These are phyloP conservation scores for Sarocladium oryzae DNA, from an alignment of 2,329 filamentous ascomycete genomes.

Conservation along the genomic window DNA sequence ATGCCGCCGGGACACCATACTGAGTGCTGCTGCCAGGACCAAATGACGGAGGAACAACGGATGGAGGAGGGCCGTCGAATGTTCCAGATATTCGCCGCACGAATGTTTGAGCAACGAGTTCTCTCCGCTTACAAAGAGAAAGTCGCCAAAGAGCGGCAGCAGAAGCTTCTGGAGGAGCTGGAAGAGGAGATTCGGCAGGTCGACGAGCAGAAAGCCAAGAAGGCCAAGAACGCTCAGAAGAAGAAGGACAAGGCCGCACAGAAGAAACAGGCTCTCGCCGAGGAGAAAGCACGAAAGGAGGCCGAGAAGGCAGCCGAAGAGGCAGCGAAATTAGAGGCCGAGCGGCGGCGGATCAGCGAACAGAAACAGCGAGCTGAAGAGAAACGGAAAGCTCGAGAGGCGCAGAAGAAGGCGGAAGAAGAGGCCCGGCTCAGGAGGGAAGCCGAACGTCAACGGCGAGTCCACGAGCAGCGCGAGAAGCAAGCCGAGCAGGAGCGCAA, in stretches of 20 bases:
- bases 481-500: constrained; percentile 84
- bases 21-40: constrained; percentile 60
- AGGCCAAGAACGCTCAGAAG: constrained; percentile 88
- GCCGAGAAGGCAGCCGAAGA: constrained; percentile 87
- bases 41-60: constrained; percentile 95
- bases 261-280: constrained; percentile 83
- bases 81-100: constrained; percentile 98
- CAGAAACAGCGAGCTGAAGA: constrained; percentile 78
- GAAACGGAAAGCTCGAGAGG: constrained; percentile 84
- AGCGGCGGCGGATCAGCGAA: constrained; percentile 75
- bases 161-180: constrained; percentile 84
- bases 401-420: constrained; percentile 82
- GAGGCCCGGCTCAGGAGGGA: constrained; percentile 83
- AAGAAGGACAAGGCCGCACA: constrained; percentile 89
- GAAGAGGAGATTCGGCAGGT: constrained; percentile 75
- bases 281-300: constrained; percentile 82
- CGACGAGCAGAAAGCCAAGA: constrained; percentile 81
- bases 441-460: constrained; percentile 70
- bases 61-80: constrained; percentile 98
- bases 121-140: constrained; percentile 97
- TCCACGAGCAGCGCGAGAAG: constrained; percentile 78
- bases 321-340: constrained; percentile 65
- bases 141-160: constrained; percentile 85
- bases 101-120: constrained; percentile 98
- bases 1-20: constrained; percentile 34